Conservation (phyloP, 805 yeast species). For the Kregervanrija fluxuum region DNA sequence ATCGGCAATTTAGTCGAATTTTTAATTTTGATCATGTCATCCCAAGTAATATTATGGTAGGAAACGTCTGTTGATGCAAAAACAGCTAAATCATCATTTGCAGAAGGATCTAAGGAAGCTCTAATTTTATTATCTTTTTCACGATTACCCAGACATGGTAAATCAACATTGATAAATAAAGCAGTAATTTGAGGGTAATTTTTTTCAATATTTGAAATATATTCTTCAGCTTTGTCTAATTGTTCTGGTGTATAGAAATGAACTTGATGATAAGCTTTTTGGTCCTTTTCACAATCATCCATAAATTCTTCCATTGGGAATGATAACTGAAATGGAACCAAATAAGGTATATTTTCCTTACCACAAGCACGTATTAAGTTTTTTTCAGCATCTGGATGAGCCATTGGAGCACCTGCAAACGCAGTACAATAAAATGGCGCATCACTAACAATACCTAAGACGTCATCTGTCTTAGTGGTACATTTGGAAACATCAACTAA, state of each 20-base stretch:
- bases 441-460: slow-evolving; percentile 57
- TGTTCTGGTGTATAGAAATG: slow-evolving; percentile 64
- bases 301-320: slow-evolving; percentile 76
- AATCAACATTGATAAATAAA: slow-evolving; percentile 78
- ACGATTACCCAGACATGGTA: slow-evolving; percentile 79
- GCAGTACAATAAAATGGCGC: slow-evolving; percentile 88
- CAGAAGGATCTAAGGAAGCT: slow-evolving; percentile 40
- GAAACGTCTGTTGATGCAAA: slow-evolving; percentile 8
- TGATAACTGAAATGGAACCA: slow-evolving; percentile 84
- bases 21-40: slow-evolving; percentile 49
- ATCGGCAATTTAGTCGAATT: slow-evolving; percentile 44
- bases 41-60: slow-evolving; percentile 39
- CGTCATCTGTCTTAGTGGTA: slow-evolving; percentile 48
- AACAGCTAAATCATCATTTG: slow-evolving; percentile 8
- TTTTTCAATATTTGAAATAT: slow-evolving; percentile 15
- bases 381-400: slow-evolving; percentile 84
- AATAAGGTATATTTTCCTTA: slow-evolving; percentile 60
- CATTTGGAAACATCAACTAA: slow-evolving; percentile 66
- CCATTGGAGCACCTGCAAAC: slow-evolving; percentile 81
- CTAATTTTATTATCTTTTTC: slow-evolving; percentile 78
- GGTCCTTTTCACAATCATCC: slow-evolving; percentile 51
- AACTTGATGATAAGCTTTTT: slow-evolving; percentile 76
- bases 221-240: slow-evolving; percentile 40
- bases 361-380: slow-evolving; percentile 70
- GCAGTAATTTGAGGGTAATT: slow-evolving; percentile 50